Conservation (phyloP, 1,139 yeast species). For the Taphrina pruni region DNA sequence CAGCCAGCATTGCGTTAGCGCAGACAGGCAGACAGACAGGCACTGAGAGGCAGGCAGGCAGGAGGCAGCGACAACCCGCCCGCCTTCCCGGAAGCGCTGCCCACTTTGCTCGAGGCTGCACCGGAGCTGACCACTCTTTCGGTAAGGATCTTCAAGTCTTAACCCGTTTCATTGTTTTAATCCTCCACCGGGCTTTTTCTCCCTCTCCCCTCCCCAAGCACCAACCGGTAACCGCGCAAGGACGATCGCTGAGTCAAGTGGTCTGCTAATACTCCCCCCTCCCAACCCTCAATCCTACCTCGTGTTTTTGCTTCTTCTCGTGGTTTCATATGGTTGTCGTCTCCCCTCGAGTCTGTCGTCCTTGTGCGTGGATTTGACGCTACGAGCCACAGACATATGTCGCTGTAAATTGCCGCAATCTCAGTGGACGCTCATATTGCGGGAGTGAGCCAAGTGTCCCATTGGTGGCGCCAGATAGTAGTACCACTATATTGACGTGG, state of each 20-base stretch:
- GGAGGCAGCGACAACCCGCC: too few relatives aligned
- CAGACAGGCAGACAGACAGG: too few relatives aligned
- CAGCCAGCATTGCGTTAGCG: too few relatives aligned
- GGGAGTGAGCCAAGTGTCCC: too few relatives aligned
- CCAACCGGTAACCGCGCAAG: neutral
- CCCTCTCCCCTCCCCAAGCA: too few relatives aligned
- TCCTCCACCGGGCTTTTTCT: neutral
- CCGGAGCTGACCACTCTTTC: conserved; percentile 15
- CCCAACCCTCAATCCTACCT: neutral
- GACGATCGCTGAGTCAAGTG: conserved; percentile 9
- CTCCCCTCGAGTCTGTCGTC: neutral
- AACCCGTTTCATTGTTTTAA: conserved; percentile 1
- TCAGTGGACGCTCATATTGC: too few relatives aligned
- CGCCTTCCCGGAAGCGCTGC: neutral
- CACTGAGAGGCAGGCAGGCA: too few relatives aligned
- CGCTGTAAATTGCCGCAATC: neutral
- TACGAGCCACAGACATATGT: neutral
- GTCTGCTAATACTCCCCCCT: neutral
- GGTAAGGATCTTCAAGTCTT: conserved; percentile 9
- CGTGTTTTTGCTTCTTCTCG: neutral
- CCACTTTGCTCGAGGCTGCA: conserved; percentile 3
- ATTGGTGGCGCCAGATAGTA: conserved; percentile 1
- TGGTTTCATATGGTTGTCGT: too few relatives aligned
- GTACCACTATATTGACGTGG: conserved; percentile 4
- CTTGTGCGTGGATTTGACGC: neutral